Evolutionary conservation across 176 grass and related monocot species (phyloP), one percentile per base, ranked within the genome.

Genomic region (Themeda triandra): DNA sequence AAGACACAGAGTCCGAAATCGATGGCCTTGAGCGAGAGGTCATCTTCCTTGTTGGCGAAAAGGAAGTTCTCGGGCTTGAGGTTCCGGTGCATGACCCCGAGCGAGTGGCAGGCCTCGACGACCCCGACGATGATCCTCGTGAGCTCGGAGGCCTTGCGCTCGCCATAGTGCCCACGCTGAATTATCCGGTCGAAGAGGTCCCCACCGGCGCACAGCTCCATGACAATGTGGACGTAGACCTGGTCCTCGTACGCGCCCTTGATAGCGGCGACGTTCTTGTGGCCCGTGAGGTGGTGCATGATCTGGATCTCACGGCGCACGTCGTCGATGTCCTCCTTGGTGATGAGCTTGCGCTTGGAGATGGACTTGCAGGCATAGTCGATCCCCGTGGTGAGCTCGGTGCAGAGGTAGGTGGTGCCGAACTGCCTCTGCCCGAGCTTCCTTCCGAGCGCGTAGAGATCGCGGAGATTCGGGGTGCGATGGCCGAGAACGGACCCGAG

Each of bases 261-360:
- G 87, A 99, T 99, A 7, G 87, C 84, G 66, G 96, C 97, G 41
- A 99, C 88, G 87, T 99, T 99, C 4, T 10, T 86, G 84, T 96
- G 93, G 0, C 93, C 97, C 1, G 97, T 84, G 45, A 99, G 92
- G 88, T 99, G 97, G 81, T 99, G 97, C 92, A 99, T 94, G 88
- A 99, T 99, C 90, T 99, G 97, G 91, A 99, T 99, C 97, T 99
- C 97, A 59, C 97, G 89, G n/a, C 97, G 90, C 69, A 99, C 97
- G 81, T 99, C 97, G 30, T 99, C 93, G 30, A 99, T 21, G 69
- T 99, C 97, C 88, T 99, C 97, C 76, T 12, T 87, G 27, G 93
- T 84, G 85, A 99, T 96, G 84, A 99, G 93, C 89, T 99, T 99
- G 73, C 97, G 90, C 90, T 99, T 99, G 51, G 97, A 81, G 71